Base-by-base conservation (phyloP, 495 filamentous ascomycete genomes). In the Pseudoneurospora amorphoporcata region DNA sequence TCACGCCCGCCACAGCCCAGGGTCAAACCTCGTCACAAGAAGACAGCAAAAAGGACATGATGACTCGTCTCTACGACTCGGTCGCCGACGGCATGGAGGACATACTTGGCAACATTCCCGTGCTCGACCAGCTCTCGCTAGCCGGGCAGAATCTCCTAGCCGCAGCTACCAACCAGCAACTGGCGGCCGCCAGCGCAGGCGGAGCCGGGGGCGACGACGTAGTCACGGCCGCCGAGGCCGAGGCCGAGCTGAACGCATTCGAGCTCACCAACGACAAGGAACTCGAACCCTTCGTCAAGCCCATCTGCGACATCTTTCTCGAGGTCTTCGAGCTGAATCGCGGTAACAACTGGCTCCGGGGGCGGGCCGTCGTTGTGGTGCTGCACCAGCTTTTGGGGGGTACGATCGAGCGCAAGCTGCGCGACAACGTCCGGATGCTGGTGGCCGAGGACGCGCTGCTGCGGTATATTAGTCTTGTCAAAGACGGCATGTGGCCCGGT, bases 51-150 rank as follows among this genome's bases (percentile, higher is more conserved):
- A 92, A 92, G 74, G 96, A 98, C 78, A 92, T 98, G 74, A 94
- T 99, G 61, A 92, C 93, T 0, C 88, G 96, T 17, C 90, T 99
- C 61, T 98, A 98, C 82, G 95, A 95, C 80, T 97, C 94, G 3
- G 94, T 99, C 65, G 89, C 95, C 4, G 95, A 98, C 78, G 96
- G 95, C 40, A 97, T 98, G 94, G 96, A 99, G 81, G 95, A 99
- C 75, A 94, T 98, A 69, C 84, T 99, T 53, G 84, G 96, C 45
- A 98, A 97, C 78, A 94, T 98, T 69, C 93, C 95, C 5, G 93
- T 98, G 0, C 88, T 99, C 14, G 96, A 98, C 75, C 96, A 98
- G 78, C 88, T 99, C 8, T 97, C 94, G 14, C 86, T 95, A 3
- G 93, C 95, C 6, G 94, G 95, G 0, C 94, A 97, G 78, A 98